Evolutionary conservation across 1,284 basidiomycete species (phyloP).

Genomic region (Ceratobasidium papillatum): DNA sequence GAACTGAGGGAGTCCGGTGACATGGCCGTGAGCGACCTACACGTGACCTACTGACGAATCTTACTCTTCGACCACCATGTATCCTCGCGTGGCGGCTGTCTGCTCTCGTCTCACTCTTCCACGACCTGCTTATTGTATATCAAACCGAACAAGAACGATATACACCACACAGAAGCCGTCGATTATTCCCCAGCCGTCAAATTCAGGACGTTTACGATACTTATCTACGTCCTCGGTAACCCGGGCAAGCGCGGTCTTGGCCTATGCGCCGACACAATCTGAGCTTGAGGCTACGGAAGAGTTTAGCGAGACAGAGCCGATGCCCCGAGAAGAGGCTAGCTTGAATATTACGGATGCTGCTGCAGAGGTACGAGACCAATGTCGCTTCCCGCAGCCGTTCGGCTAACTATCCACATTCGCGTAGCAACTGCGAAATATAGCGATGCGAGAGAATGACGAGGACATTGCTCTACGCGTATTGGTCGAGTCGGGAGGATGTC

Average conservation of each 20-base stretch:
- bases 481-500: slow-evolving; percentile 90
- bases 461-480: slow-evolving; percentile 74
- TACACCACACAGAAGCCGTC: neutral
- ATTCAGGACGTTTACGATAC: neutral
- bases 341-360: slow-evolving; percentile 44
- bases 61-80: slow-evolving; percentile 16
- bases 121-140: neutral
- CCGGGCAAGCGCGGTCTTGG: slow-evolving; percentile 23
- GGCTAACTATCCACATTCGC: neutral
- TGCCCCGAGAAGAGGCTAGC: slow-evolving; percentile 31
- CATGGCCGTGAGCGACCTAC: neutral
- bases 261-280: slow-evolving; percentile 41
- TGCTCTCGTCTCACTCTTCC: neutral
- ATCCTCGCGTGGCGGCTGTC: slow-evolving; percentile 8
- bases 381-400: neutral
- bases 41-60: neutral
- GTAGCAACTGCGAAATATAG: slow-evolving; percentile 74
- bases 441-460: slow-evolving; percentile 65
- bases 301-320: slow-evolving; percentile 38
- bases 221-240: neutral
- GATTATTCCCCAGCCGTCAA: neutral
- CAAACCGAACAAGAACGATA: neutral
- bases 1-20: too few relatives aligned
- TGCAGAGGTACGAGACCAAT: slow-evolving; percentile 42
- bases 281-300: slow-evolving; percentile 41